These are phyloP conservation scores for Amanita muscaria DNA, from an alignment of 768 basidiomycete genomes.

Conservation along the genomic window DNA sequence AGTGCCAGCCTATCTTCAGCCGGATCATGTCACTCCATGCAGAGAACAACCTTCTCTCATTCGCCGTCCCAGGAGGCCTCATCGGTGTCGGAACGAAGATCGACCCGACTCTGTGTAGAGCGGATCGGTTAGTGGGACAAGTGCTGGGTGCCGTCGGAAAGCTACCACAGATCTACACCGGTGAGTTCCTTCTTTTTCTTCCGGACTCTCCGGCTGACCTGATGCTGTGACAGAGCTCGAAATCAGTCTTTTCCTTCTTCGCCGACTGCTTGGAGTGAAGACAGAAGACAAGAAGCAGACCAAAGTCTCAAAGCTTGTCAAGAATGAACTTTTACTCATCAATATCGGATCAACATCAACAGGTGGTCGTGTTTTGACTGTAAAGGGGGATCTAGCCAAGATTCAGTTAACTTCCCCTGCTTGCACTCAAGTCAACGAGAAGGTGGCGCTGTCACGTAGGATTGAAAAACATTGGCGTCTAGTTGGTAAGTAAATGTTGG, in stretches of 20 bases:
- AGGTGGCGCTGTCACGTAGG: constrained; percentile 88
- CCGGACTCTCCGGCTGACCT: neutral
- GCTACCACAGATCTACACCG: constrained; percentile 87
- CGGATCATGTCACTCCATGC: constrained; percentile 87
- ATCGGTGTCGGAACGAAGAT: constrained; percentile 98
- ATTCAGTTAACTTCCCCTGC: constrained; percentile 91
- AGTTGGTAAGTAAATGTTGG: constrained; percentile 57
- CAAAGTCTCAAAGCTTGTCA: constrained; percentile 84
- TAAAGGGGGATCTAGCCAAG: constrained; percentile 92
- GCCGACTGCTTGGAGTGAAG: constrained; percentile 94
- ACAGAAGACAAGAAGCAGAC: constrained; percentile 99
- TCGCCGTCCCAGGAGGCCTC: constrained; percentile 94
- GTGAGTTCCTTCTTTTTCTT: constrained; percentile 33
- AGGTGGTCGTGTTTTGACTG: constrained; percentile 88
- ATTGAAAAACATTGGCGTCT: constrained; percentile 99
- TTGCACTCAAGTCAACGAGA: constrained; percentile 95
- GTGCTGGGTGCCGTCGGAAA: constrained; percentile 93
- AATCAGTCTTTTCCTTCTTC: constrained; percentile 89
- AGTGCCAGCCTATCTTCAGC: constrained; percentile 91
- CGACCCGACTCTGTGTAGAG: constrained; percentile 93
- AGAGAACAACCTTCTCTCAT: constrained; percentile 88
- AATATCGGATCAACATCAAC: constrained; percentile 98
- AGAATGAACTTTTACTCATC: constrained; percentile 89
- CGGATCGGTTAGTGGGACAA: constrained; percentile 94
- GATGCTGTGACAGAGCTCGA: constrained; percentile 56